Evolutionary conservation across 2,329 filamentous ascomycete species (phyloP), one percentile per base, ranked within the genome.

Genomic region (Akanthomyces dipterigenus): DNA sequence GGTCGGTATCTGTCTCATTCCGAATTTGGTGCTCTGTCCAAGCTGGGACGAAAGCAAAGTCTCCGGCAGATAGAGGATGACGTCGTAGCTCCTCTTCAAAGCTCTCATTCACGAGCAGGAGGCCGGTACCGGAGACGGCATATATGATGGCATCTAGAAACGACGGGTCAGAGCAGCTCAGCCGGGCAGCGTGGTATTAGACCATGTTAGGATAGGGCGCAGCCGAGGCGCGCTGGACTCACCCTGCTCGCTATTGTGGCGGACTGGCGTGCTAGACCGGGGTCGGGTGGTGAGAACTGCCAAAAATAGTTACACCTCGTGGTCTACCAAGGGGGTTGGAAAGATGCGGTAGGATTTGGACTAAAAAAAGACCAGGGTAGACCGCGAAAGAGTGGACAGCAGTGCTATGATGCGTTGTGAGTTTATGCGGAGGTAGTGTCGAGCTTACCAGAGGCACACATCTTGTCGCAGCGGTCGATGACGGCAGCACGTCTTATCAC

Each of bases 221-320:
- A 38, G 57, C 48, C 40, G 49, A 60, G 49, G 49, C n/a, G 26
- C 49, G 56, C 49, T 8, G 36, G 65, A 49, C 77, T 67, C 69
- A 85, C 83, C 83, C 78, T 90, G 85, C 68, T 86, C 81, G 60
- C 86, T 87, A 67, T 90, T 86, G 67, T 91, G 88, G 64, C 88
- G 86, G 24, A 91, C 78, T 6, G 83, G 80, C 0, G 85, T 86
- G 2, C 80, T 74, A 31, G 84, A 84, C 57, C 82, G 80, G 7
- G 88, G 85, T 65, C 84, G 83, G 2, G 87, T 83, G 43, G 86
- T 82, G 72, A 89, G 79, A 11, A 89, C 83, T 84, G 65, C 60
- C 56, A 51, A 58, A 63, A 63, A 64, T 62, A 62, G 67, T 73
- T 66, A 69, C 63, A 59, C 63, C 63, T 54, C 43, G 57, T 59